Evolutionary conservation across 495 filamentous ascomycete genomes (phyloP).

Genomic region (Evernia prunastri): DNA sequence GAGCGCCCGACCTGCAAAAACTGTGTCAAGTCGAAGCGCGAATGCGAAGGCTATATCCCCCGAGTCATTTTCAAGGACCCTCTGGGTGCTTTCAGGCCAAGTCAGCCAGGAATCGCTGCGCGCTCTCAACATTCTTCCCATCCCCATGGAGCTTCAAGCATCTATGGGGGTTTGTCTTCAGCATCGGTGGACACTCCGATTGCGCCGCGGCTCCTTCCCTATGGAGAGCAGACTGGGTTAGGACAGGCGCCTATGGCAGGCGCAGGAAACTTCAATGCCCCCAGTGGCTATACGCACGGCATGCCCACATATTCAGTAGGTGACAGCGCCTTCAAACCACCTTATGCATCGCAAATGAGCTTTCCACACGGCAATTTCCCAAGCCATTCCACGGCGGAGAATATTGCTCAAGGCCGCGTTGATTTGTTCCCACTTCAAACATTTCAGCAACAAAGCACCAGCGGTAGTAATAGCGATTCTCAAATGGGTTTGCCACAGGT

Average conservation of each 20-base stretch:
- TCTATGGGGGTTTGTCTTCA: conserved; percentile 14
- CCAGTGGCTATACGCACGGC: conserved; percentile 9
- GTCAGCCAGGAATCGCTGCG: conserved; percentile 15
- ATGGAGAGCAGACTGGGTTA: conserved; percentile 11
- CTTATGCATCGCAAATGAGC: neutral
- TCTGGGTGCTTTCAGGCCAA: conserved; percentile 49
- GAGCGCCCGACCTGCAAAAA: conserved; percentile 86
- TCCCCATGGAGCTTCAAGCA: conserved; percentile 12
- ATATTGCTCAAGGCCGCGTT: neutral
- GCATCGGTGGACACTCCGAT: conserved; percentile 16
- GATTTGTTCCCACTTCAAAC: neutral
- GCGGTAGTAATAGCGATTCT: conserved; percentile 14
- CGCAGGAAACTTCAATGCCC: conserved; percentile 14
- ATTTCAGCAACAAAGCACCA: conserved; percentile 9
- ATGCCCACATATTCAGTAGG: neutral
- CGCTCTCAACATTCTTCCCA: conserved; percentile 18
- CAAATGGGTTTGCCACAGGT: conserved; percentile 13
- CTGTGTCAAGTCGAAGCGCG: conserved; percentile 89
- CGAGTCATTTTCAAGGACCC: conserved; percentile 90
- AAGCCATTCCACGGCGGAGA: neutral
- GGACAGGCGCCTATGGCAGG: conserved; percentile 9
- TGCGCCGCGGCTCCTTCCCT: conserved; percentile 21
- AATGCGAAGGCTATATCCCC: conserved; percentile 92
- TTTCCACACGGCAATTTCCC: conserved; percentile 5
- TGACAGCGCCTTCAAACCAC: conserved; percentile 7